phyloP scores from a whole-genome alignment of 352 stramenopile species.

The Thalassiosira mediterranea region DNA sequence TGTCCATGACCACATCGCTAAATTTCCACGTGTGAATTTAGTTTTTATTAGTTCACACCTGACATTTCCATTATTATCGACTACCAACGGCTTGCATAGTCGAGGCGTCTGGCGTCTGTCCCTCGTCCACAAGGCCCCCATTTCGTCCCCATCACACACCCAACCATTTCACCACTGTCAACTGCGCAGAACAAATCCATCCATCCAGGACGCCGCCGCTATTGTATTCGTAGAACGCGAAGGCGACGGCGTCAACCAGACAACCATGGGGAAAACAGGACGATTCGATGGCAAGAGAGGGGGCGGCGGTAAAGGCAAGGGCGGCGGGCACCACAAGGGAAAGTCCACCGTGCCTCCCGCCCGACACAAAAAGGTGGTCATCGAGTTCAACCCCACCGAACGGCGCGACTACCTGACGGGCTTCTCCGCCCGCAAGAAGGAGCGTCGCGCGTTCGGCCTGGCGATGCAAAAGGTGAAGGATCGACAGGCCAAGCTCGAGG shows the following conservation, averaged over 20 bases:
- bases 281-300: neutral
- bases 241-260: neutral
- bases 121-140: too few species aligned
- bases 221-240: too few species aligned
- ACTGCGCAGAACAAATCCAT: too few species aligned
- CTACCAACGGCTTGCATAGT: too few species aligned
- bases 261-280: neutral
- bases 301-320: neutral
- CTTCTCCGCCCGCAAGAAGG: conserved; percentile 76
- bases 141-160: too few species aligned
- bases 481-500: conserved; percentile 68
- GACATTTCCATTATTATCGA: too few species aligned
- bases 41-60: too few species aligned
- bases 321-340: conserved; percentile 1
- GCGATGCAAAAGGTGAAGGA: conserved; percentile 86
- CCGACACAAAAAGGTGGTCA: conserved; percentile 58
- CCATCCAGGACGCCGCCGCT: too few species aligned
- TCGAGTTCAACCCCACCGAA: conserved; percentile 75
- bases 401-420: conserved; percentile 68
- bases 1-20: too few species aligned
- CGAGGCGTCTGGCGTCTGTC: too few species aligned
- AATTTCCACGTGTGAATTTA: too few species aligned
- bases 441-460: conserved; percentile 80
- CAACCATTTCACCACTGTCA: too few species aligned
- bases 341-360: conserved; percentile 5